Evolutionary conservation across 768 basidiomycete genomes (phyloP).

Genomic region (Lentinus brumalis): DNA sequence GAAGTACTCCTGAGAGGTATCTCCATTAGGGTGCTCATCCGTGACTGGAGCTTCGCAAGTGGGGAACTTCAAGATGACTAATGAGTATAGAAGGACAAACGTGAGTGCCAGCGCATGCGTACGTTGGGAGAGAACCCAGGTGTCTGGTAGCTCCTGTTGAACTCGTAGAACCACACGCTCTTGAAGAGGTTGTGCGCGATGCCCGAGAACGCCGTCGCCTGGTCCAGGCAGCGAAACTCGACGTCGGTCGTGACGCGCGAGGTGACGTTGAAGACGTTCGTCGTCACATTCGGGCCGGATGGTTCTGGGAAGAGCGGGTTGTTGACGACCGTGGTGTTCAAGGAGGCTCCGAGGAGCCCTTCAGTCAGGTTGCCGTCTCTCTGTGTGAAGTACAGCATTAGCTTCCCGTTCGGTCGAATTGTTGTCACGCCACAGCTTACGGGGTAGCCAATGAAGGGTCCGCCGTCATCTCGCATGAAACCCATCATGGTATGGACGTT

Average conservation of each 20-base stretch:
- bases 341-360: conserved; percentile 26
- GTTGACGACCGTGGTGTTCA: conserved; percentile 20
- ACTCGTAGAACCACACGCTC: conserved; percentile 47
- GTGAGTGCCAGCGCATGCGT: background rate
- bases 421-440: conserved; percentile 3
- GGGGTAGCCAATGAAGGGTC: conserved; percentile 46
- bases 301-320: conserved; percentile 45
- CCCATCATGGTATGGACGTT: conserved; percentile 51
- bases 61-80: conserved; percentile 25
- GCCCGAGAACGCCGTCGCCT: conserved; percentile 49
- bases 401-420: background rate
- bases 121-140: conserved; percentile 46
- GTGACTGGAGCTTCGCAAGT: conserved; percentile 47
- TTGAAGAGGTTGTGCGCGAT: conserved; percentile 44
- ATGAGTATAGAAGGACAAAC: no score
- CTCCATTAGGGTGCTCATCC: conserved; percentile 44
- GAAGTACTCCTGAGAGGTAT: conserved; percentile 50
- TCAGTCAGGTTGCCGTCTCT: conserved; percentile 22
- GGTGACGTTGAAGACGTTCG: conserved; percentile 50
- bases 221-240: conserved; percentile 51
- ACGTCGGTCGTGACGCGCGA: conserved; percentile 45
- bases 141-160: conserved; percentile 45
- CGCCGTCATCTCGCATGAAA: conserved; percentile 53
- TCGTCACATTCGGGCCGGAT: conserved; percentile 35
- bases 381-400: conserved; percentile 7